Evolutionary conservation across 2,329 filamentous ascomycete genomes (phyloP).

Genomic region (Celoporthe dispersa): DNA sequence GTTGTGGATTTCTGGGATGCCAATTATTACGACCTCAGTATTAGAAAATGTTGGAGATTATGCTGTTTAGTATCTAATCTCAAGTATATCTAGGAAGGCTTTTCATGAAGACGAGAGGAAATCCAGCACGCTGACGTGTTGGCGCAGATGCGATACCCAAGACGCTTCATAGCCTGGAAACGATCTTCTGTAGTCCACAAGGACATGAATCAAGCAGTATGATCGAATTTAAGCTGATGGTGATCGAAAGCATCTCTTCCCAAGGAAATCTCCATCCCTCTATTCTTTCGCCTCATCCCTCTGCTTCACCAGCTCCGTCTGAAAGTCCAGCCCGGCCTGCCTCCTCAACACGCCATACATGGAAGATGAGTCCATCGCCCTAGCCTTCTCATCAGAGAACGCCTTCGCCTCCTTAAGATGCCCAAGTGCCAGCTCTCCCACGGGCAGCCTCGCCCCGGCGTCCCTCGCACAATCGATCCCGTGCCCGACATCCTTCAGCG

Average conservation of each 20-base stretch:
- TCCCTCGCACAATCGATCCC: constrained; percentile 49
- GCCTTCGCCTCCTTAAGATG: constrained; percentile 48
- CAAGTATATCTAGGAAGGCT: no score
- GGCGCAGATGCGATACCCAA: no score
- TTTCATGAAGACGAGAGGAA: no score
- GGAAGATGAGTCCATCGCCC: constrained; percentile 53
- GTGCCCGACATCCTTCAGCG: constrained; percentile 57
- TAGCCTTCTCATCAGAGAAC: constrained; percentile 44
- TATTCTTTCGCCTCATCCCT: constrained; percentile 33
- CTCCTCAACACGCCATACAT: constrained; percentile 53
- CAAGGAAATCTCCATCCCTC: background rate
- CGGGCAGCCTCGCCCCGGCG: constrained; percentile 43
- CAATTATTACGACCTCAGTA: background rate
- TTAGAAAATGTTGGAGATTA: no score
- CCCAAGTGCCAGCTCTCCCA: constrained; percentile 48
- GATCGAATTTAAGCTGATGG: background rate
- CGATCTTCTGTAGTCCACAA: background rate
- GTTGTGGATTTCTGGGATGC: background rate
- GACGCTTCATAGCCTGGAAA: background rate
- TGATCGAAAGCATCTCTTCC: background rate
- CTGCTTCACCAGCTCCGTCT: constrained; percentile 42
- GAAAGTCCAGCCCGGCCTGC: constrained; percentile 49
- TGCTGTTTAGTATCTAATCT: no score
- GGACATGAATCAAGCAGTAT: background rate
- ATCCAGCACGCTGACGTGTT: no score